Base-by-base conservation (phyloP, 2,329 filamentous ascomycete genomes). In the Colletotrichum simmondsii region DNA sequence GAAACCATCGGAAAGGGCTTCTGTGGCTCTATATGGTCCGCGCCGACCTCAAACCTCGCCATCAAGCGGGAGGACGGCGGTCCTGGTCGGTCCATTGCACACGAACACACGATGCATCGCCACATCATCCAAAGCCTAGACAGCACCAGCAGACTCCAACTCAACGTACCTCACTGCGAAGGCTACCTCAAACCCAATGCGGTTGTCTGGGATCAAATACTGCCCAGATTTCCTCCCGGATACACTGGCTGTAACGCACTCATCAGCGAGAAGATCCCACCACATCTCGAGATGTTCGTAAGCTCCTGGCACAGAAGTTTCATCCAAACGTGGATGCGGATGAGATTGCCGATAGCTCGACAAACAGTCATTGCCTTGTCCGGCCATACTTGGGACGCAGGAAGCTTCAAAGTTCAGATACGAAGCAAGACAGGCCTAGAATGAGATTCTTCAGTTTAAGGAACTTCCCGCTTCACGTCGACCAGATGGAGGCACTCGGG, bases 401-500 rank as follows among this genome's bases (percentile, higher is more conserved):
- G 7, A 74, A 74, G n/a, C 70, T 69, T 16, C 54, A 62, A 16
- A 19, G 26, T n/a, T 16, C 12, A 37, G 26, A 37, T 16, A 57
- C 52, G 14, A 62, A 22, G 1, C 28, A n/a, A 19, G 24, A 22
- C 7, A 24, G 19, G 4, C 61, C 56, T 42, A 11, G 37, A 57
- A 37, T 70, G 26, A 64, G 60, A 8, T 68, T 76, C 63, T 85
- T 86, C 73, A 84, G 79, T 22, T 77, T 90, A 0, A 81, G 85
- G 1, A 90, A 91, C 68, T 86, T 84, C 24, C 85, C 84, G 0
- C 80, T 90, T 0, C 82, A 88, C 71, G 19, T 86, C 0, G 83
- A 90, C 66, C 85, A 90, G 68, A 85, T 90, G 77, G 81, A 86
- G 28, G 77, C 82, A 0, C 76, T 90, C 0, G 77, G 75, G 0